Conservation (phyloP, 2,329 filamentous ascomycete species). For the Xylariaceae sp. region DNA sequence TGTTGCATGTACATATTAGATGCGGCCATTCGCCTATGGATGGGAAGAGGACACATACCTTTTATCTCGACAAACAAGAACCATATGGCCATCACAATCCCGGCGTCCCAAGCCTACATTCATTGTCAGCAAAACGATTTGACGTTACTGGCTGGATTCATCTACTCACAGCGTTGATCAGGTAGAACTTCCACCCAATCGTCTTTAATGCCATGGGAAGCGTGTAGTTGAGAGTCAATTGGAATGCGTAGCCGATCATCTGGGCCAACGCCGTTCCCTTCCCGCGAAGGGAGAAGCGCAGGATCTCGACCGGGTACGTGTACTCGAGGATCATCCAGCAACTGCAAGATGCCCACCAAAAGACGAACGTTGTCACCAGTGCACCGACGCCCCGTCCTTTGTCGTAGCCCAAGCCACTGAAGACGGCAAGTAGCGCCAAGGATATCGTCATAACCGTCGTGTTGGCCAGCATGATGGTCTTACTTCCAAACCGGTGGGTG, state of each 20-base stretch:
- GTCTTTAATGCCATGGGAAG: background rate
- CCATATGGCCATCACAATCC: too few species aligned
- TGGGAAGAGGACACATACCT: too few species aligned
- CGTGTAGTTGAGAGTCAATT: background rate
- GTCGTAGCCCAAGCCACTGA: background rate
- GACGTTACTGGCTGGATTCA: too few species aligned
- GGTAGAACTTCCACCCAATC: background rate
- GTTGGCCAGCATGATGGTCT: background rate
- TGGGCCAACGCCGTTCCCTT: background rate
- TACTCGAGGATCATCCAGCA: conserved; percentile 5
- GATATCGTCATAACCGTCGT: background rate
- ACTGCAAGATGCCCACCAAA: background rate
- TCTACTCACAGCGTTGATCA: conserved; percentile 3
- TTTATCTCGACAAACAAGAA: too few species aligned
- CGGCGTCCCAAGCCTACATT: too few species aligned
- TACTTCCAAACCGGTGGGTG: too few species aligned
- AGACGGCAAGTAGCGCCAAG: background rate
- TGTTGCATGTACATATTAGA: too few species aligned
- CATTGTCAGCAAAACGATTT: too few species aligned
- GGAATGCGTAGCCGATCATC: background rate
- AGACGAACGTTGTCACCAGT: background rate
- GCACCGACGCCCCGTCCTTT: background rate
- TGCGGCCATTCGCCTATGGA: too few species aligned
- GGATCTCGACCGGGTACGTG: conserved; percentile 1
- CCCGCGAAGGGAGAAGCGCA: background rate